Evolutionary conservation across 306 rosid genomes (phyloP).

Genomic region (Quercus aquifolioides): DNA sequence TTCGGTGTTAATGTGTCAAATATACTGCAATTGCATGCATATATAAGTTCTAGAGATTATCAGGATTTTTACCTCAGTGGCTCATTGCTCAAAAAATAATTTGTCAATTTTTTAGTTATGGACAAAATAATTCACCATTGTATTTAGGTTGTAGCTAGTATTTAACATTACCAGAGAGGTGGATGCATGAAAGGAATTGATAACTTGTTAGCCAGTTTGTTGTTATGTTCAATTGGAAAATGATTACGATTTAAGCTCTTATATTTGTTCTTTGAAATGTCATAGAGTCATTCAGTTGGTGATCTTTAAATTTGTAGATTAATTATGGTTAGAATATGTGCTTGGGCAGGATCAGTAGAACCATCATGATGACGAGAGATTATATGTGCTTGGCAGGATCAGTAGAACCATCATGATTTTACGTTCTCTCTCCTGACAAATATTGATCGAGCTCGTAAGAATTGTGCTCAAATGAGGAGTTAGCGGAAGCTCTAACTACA

Average conservation of each 20-base stretch:
- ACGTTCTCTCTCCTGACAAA: constrained; percentile 4
- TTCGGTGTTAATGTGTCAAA: background rate
- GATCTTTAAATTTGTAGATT: background rate
- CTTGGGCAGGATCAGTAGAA: constrained; percentile 50
- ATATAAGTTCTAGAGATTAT: background rate
- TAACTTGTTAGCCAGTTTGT: background rate
- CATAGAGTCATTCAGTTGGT: background rate
- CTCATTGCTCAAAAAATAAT: background rate
- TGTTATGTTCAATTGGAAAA: background rate
- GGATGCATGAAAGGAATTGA: background rate
- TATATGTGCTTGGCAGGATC: constrained; percentile 46
- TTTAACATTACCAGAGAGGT: background rate
- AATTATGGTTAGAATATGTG: background rate
- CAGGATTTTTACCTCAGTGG: background rate
- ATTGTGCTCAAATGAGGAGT: constrained; percentile 12
- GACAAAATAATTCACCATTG: background rate
- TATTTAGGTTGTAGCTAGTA: background rate
- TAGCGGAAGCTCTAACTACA: constrained; percentile 1
- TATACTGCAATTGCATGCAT: background rate
- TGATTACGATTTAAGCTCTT: background rate
- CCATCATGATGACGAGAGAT: constrained; percentile 6
- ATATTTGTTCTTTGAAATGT: background rate
- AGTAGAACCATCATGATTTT: constrained; percentile 19
- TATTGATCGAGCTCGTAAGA: constrained; percentile 6
- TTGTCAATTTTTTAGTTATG: background rate